Percentiles rank a stretch among this genome's conserved stretches.
phyloP scores from a whole-genome alignment of 2,329 filamentous ascomycete genomes.

The Cadophora gregata region DNA sequence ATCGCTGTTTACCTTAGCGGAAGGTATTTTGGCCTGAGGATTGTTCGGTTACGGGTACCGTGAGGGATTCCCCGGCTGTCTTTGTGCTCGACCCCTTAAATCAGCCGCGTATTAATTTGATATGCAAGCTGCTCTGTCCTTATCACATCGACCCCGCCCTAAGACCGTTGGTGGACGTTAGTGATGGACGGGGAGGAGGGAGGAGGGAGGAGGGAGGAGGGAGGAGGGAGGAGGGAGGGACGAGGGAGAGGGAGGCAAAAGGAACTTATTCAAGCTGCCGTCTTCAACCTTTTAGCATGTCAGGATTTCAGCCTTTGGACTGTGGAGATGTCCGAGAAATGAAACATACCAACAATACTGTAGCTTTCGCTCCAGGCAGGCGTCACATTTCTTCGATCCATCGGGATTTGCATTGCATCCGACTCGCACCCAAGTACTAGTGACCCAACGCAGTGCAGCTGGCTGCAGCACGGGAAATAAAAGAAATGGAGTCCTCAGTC shows the following conservation, averaged over 20 bases:
- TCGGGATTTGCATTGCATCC: conserved; percentile 10
- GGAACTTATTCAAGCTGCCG: no score
- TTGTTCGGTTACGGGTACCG: background rate
- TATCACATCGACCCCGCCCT: conserved; percentile 14
- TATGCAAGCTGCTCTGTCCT: conserved; percentile 5
- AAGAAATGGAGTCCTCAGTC: conserved; percentile 5
- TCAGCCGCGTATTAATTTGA: conserved; percentile 19
- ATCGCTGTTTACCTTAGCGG: background rate
- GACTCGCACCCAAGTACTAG: background rate
- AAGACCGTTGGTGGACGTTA: background rate
- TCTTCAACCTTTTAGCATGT: no score
- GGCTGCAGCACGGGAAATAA: conserved; percentile 12
- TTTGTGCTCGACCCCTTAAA: conserved; percentile 15
- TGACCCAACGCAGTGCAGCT: background rate
- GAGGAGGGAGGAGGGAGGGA: no score
- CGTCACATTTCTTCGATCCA: background rate
- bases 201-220: background rate
- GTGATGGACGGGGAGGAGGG: background rate
- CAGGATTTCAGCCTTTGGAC: background rate
- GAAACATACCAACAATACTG: background rate
- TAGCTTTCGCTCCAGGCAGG: background rate
- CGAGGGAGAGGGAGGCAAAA: background rate
- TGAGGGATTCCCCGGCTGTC: background rate
- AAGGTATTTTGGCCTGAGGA: background rate
- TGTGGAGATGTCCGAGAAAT: background rate